Evolutionary conservation across 345 rosid genomes (phyloP).

Genomic region (Dovyalis caffra): DNA sequence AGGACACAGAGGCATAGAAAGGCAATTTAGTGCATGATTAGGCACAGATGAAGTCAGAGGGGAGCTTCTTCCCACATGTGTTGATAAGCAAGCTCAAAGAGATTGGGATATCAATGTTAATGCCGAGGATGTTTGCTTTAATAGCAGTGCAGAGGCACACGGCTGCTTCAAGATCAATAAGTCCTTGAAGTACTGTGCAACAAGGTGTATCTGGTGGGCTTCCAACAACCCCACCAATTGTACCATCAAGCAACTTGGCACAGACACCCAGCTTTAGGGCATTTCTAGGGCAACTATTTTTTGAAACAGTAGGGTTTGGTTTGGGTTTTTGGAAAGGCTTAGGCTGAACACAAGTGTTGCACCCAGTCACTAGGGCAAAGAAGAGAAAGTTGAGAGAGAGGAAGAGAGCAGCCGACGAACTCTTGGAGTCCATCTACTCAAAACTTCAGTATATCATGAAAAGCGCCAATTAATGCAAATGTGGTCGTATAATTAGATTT

Average conservation of each 20-base stretch:
- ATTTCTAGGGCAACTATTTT: constrained; percentile 57
- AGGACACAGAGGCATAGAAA: not conserved
- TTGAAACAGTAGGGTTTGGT: constrained; percentile 27
- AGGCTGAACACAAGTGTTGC: constrained; percentile 46
- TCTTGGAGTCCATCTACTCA: constrained; percentile 36
- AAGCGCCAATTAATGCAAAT: no score
- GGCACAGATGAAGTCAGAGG: constrained; percentile 66
- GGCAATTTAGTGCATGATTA: constrained; percentile 11
- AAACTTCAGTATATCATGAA: no score
- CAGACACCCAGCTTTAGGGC: constrained; percentile 60
- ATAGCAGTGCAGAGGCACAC: constrained; percentile 75
- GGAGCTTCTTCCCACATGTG: constrained; percentile 69
- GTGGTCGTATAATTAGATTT: no score
- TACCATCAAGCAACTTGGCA: constrained; percentile 52
- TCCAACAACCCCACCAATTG: constrained; percentile 48
- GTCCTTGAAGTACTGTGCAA: constrained; percentile 61
- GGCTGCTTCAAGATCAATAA: constrained; percentile 62
- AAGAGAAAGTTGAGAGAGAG: constrained; percentile 34
- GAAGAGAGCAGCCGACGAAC: constrained; percentile 30
- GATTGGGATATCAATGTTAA: constrained; percentile 57
- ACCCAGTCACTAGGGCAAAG: constrained; percentile 43
- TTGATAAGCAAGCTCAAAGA: constrained; percentile 66
- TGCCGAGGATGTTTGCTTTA: constrained; percentile 65
- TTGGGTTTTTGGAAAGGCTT: constrained; percentile 47
- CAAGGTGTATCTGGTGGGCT: constrained; percentile 60